A percentile compares a stretch with the other conserved stretches of the same genome.
Conservation (phyloP, 805 yeast species). For the Ogataea thermomethanolica region DNA sequence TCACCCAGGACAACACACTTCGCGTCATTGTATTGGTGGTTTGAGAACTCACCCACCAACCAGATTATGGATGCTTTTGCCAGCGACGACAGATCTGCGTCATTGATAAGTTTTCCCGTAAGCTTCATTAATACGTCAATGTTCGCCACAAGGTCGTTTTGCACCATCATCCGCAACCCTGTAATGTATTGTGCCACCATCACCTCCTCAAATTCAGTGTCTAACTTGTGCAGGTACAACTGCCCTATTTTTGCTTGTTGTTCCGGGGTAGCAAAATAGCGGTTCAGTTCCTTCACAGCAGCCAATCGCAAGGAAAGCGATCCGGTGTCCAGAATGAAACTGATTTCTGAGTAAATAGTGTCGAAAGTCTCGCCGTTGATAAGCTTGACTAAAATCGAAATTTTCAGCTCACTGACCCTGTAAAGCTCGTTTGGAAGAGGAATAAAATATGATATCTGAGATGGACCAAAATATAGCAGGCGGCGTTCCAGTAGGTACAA, state of each 20-base stretch:
- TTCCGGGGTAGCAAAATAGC: conserved; percentile 24
- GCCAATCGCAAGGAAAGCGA: conserved; percentile 31
- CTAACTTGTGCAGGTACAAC: conserved; percentile 54
- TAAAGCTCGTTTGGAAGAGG: conserved; percentile 52
- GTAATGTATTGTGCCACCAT: conserved; percentile 64
- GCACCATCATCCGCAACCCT: conserved; percentile 69
- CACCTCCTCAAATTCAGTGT: conserved; percentile 23
- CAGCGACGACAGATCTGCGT: conserved; percentile 15
- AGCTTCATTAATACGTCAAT: conserved; percentile 54
- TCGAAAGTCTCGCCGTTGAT: conserved; percentile 51
- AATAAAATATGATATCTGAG: conserved; percentile 46
- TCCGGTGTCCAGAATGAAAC: conserved; percentile 43
- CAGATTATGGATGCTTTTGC: conserved; percentile 86
- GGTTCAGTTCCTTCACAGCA: conserved; percentile 55
- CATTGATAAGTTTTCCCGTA: conserved; percentile 26
- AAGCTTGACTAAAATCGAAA: conserved; percentile 59
- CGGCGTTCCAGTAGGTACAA: conserved; percentile 28
- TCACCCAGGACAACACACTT: conserved; percentile 24
- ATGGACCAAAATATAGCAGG: conserved; percentile 35
- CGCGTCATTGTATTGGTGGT: conserved; percentile 9
- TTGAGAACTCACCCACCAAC: conserved; percentile 82
- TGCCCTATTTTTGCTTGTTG: conserved; percentile 54
- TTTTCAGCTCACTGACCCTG: conserved; percentile 47
- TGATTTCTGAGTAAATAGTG: conserved; percentile 56
- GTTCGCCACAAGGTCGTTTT: conserved; percentile 53